These are phyloP conservation scores for Trichomonas tenax DNA, from an alignment of 208 protist species.

Conservation along the genomic window DNA sequence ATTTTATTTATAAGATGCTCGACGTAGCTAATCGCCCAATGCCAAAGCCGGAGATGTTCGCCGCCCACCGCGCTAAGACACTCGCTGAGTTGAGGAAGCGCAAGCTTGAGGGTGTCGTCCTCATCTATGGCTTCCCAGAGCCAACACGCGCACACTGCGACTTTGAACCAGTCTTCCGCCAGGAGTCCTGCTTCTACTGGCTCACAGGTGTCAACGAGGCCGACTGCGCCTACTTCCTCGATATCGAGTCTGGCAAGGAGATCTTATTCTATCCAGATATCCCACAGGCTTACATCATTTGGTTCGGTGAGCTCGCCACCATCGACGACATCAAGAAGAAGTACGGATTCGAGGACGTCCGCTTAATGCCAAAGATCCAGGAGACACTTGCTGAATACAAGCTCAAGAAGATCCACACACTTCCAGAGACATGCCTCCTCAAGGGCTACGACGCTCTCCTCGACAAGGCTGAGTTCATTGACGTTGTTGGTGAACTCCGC, in stretches of 20 bases:
- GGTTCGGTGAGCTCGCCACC: neutral
- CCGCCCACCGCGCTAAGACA: neutral
- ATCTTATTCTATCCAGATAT: neutral
- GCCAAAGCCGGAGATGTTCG: neutral
- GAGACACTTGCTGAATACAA: neutral
- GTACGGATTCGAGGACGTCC: neutral
- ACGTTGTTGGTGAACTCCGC: slow-evolving; percentile 19
- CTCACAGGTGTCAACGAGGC: neutral
- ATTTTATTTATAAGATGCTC: neutral
- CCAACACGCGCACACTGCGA: neutral
- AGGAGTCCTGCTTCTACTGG: neutral
- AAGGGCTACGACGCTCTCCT: neutral
- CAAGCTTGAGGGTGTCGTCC: neutral
- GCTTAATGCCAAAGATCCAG: neutral
- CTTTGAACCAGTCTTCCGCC: neutral
- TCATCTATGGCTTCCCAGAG: neutral
- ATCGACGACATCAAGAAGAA: neutral
- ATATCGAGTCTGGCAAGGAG: neutral
- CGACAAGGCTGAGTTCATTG: neutral
- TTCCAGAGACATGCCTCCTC: neutral
- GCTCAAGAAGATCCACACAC: neutral
- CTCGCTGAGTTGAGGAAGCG: neutral
- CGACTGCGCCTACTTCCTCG: neutral
- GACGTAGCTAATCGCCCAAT: neutral
- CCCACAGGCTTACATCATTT: neutral